Evolutionary conservation across 768 basidiomycete genomes (phyloP).

Genomic region (Leccinum truebloodii): DNA sequence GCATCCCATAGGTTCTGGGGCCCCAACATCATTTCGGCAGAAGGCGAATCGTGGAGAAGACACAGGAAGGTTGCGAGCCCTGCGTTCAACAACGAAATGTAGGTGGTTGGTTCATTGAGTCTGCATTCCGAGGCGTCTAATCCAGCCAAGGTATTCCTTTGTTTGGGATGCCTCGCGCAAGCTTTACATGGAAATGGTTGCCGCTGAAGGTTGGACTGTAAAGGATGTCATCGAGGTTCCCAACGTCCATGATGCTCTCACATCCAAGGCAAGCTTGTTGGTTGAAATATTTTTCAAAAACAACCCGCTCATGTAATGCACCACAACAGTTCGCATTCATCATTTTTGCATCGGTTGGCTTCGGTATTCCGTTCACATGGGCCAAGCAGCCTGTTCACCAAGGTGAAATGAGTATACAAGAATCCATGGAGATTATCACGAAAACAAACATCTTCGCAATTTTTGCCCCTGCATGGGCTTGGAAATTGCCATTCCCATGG

Average conservation of each 20-base stretch:
- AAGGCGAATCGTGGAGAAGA: slow-evolving; percentile 22
- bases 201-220: slow-evolving; percentile 18
- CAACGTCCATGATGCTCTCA: slow-evolving; percentile 14
- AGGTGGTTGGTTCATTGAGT: neutral
- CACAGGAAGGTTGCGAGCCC: slow-evolving; percentile 22
- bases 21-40: slow-evolving; percentile 15
- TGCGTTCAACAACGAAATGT: slow-evolving; percentile 29
- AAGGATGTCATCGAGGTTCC: slow-evolving; percentile 20
- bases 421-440: slow-evolving; percentile 22
- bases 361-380: slow-evolving; percentile 28
- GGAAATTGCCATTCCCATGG: slow-evolving; percentile 25
- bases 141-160: slow-evolving; percentile 17
- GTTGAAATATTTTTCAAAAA: neutral
- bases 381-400: slow-evolving; percentile 12
- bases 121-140: neutral
- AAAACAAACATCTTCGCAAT: slow-evolving; percentile 17
- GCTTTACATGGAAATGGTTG: slow-evolving; percentile 23
- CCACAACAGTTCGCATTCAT: slow-evolving; percentile 20
- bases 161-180: slow-evolving; percentile 23
- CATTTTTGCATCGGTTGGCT: slow-evolving; percentile 26
- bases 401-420: slow-evolving; percentile 21
- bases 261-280: slow-evolving; percentile 19
- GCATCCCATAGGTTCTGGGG: slow-evolving; percentile 17
- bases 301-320: neutral
- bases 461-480: slow-evolving; percentile 22